These are phyloP conservation scores for Sporothrix pallida DNA, from an alignment of 2,329 filamentous ascomycete species.

Conservation along the genomic window DNA sequence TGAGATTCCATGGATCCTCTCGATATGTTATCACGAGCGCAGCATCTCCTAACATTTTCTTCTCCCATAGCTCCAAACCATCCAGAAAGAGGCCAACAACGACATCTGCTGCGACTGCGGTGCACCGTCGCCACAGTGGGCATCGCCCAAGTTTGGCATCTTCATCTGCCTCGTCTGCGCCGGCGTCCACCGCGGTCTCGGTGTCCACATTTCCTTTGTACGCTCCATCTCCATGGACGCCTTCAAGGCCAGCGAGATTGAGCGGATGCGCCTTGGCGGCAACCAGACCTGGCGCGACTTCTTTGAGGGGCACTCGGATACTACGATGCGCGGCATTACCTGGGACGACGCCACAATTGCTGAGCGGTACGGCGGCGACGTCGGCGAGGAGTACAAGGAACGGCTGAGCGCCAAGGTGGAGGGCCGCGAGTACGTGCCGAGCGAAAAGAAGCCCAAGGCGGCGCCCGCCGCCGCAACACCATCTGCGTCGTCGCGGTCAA, in stretches of 20 bases:
- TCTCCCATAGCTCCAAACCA: constrained; percentile 74
- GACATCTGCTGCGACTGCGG: constrained; percentile 93
- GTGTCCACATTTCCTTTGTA: constrained; percentile 98
- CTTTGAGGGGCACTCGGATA: constrained; percentile 75
- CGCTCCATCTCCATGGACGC: constrained; percentile 98
- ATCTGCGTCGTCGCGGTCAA: constrained; percentile 44
- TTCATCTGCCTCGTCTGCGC: constrained; percentile 98
- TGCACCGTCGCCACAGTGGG: constrained; percentile 97
- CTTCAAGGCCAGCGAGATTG: constrained; percentile 91
- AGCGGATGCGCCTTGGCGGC: constrained; percentile 89
- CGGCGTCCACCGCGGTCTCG: constrained; percentile 90
- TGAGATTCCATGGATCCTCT: neutral
- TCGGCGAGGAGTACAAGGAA: constrained; percentile 95
- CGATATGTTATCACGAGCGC: neutral
- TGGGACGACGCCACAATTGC: constrained; percentile 91
- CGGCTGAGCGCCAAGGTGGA: constrained; percentile 86
- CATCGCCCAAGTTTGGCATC: constrained; percentile 93
- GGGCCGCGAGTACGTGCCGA: constrained; percentile 81
- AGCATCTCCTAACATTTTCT: neutral
- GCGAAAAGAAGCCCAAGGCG: constrained; percentile 57
- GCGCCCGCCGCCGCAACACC: constrained; percentile 53
- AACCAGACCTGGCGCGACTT: constrained; percentile 88
- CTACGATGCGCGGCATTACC: constrained; percentile 68
- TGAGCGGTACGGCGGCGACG: constrained; percentile 86
- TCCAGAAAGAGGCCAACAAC: constrained; percentile 90